These are phyloP conservation scores for Colletotrichum destructivum DNA, from an alignment of 2,329 filamentous ascomycete genomes.

Conservation along the genomic window DNA sequence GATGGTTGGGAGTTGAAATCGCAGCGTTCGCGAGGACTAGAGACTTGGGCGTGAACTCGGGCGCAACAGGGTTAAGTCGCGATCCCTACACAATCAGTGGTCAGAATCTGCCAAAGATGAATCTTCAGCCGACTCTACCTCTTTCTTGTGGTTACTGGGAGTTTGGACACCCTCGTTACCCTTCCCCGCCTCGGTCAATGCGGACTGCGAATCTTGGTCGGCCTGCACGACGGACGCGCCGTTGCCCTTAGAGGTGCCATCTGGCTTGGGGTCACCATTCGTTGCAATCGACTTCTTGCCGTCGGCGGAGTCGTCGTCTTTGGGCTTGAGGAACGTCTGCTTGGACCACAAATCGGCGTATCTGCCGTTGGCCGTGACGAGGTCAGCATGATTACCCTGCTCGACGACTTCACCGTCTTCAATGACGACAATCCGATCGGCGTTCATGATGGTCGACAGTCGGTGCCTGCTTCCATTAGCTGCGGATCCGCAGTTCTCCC, in stretches of 20 bases:
- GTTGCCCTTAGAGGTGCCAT: constrained; percentile 54
- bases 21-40: constrained; percentile 28
- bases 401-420: constrained; percentile 75
- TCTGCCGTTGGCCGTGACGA: constrained; percentile 71
- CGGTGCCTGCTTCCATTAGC: constrained; percentile 65
- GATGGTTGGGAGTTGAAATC: constrained; percentile 32
- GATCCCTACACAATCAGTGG: constrained; percentile 61
- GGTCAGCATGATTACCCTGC: constrained; percentile 72
- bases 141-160: constrained; percentile 58
- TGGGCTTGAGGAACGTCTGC: constrained; percentile 69
- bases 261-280: constrained; percentile 56
- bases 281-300: constrained; percentile 46
- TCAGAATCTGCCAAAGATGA: constrained; percentile 56
- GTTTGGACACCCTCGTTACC: constrained; percentile 49
- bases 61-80: constrained; percentile 69
- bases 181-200: constrained; percentile 45
- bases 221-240: constrained; percentile 46
- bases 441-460: constrained; percentile 79
- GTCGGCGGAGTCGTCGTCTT: constrained; percentile 50
- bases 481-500: not conserved
- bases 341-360: constrained; percentile 78
- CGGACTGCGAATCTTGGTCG: constrained; percentile 42
- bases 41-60: constrained; percentile 67
- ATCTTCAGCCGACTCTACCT: constrained; percentile 61
- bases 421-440: constrained; percentile 77